phyloP scores from a whole-genome alignment of 225 moss, liverwort and hornwort genomes.

The Rhytidiadelphus loreus region DNA sequence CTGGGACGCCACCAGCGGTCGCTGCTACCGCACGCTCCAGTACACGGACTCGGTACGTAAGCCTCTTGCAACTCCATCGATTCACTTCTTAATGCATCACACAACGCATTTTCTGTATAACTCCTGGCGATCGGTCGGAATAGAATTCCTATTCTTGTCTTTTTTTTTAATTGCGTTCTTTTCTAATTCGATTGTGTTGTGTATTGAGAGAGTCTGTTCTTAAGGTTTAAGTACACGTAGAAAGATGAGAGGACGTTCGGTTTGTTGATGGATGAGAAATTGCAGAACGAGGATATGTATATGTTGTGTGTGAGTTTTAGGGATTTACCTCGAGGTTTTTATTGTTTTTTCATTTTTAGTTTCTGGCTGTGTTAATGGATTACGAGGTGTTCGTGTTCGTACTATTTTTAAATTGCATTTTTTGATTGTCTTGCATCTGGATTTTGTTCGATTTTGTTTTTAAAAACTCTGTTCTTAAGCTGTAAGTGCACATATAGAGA shows the following conservation, averaged over 20 bases:
- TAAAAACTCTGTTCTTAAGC: not conserved
- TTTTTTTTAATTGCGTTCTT: not conserved
- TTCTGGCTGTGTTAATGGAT: not conserved
- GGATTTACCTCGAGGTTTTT: not conserved
- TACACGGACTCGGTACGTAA: slow-evolving; percentile 64
- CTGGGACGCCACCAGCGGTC: slow-evolving; percentile 90
- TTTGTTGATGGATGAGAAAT: not conserved
- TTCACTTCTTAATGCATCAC: not conserved
- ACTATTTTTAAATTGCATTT: not conserved
- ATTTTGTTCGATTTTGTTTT: not conserved
- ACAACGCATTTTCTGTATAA: not conserved
- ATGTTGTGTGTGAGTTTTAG: not conserved
- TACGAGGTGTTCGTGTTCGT: not conserved
- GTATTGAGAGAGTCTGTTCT: not conserved
- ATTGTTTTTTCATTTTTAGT: not conserved
- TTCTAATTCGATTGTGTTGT: not conserved
- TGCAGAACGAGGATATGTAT: not conserved
- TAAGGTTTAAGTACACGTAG: not conserved
- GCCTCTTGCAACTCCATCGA: too few relatives aligned
- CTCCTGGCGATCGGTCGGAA: not conserved
- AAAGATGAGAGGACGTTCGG: not conserved
- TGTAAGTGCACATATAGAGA: not conserved
- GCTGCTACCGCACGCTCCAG: slow-evolving; percentile 95
- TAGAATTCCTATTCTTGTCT: not conserved
- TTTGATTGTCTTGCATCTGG: not conserved